A percentile compares a stretch with the other conserved stretches of the same genome.
Conservation (phyloP, 768 basidiomycete species). For the Pleurotus cornucopiae region DNA sequence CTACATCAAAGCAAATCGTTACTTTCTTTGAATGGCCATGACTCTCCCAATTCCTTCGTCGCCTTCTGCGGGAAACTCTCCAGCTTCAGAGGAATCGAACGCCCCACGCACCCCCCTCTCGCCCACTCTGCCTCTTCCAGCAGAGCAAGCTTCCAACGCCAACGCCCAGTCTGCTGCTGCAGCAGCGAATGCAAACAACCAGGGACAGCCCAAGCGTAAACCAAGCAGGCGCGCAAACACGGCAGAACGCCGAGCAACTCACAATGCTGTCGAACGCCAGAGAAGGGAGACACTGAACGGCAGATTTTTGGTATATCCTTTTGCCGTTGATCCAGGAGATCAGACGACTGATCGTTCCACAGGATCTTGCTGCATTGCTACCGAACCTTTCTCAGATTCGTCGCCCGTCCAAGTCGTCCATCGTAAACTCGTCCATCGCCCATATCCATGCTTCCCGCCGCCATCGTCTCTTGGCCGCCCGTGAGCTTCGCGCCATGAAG, state of each 20-base stretch:
- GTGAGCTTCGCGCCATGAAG: conserved; percentile 77
- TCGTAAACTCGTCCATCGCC: conserved; percentile 94
- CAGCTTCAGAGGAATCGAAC: conserved; percentile 37
- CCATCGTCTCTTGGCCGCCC: conserved; percentile 75
- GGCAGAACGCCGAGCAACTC: conserved; percentile 91
- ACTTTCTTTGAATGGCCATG: conserved; percentile 28
- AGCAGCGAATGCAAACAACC: not conserved
- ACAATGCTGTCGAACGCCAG: conserved; percentile 96
- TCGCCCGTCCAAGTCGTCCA: conserved; percentile 92
- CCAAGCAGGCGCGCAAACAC: conserved; percentile 89
- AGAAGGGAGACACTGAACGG: conserved; percentile 91
- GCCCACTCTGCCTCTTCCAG: conserved; percentile 30
- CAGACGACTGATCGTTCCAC: conserved; percentile 10
- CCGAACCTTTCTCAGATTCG: conserved; percentile 89
- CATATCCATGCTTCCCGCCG: conserved; percentile 81
- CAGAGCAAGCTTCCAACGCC: conserved; percentile 15
- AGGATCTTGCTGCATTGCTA: conserved; percentile 90
- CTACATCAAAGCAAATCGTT: not conserved
- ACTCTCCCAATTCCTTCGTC: conserved; percentile 33
- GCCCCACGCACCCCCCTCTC: conserved; percentile 45
- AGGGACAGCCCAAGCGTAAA: conserved; percentile 66
- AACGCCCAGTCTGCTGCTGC: conserved; percentile 8
- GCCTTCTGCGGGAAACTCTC: conserved; percentile 33
- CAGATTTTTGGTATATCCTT: conserved; percentile 71
- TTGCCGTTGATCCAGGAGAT: conserved; percentile 7